These are phyloP conservation scores for Suillus fuscotomentosus DNA, from an alignment of 768 basidiomycete species.

Conservation along the genomic window DNA sequence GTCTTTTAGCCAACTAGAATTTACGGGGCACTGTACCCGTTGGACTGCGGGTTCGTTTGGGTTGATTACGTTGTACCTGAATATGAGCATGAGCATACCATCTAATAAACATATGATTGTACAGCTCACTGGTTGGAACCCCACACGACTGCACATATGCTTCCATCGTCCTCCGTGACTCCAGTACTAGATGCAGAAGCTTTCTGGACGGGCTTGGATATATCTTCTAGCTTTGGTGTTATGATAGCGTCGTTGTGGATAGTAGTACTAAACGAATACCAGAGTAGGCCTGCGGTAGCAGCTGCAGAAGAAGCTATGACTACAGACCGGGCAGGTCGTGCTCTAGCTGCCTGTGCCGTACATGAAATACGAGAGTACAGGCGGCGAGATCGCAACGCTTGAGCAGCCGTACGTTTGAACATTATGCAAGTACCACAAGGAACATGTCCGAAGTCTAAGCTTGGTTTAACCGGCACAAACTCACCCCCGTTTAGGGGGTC, in stretches of 20 bases:
- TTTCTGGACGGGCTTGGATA: slow-evolving; percentile 2
- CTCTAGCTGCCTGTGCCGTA: slow-evolving; percentile 20
- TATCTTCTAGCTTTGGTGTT: slow-evolving; percentile 6
- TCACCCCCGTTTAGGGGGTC: slow-evolving; percentile 7
- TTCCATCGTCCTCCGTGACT: slow-evolving; percentile 20
- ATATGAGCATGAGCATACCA: slow-evolving; percentile 7
- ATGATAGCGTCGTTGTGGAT: slow-evolving; percentile 36
- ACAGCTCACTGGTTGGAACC: slow-evolving; percentile 66
- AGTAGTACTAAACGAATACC: slow-evolving; percentile 34
- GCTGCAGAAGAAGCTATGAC: slow-evolving; percentile 29
- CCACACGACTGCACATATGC: slow-evolving; percentile 61
- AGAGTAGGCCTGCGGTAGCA: slow-evolving; percentile 36
- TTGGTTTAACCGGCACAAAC: not conserved
- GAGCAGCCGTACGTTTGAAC: slow-evolving; percentile 11
- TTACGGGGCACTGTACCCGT: slow-evolving; percentile 47
- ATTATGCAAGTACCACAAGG: slow-evolving; percentile 7
- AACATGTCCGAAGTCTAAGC: not conserved
- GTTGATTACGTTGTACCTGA: slow-evolving; percentile 47
- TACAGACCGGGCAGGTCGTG: slow-evolving; percentile 15
- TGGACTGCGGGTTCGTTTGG: slow-evolving; percentile 39
- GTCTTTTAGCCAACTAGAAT: slow-evolving; percentile 58
- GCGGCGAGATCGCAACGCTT: slow-evolving; percentile 1
- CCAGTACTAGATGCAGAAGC: slow-evolving; percentile 20
- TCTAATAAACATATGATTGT: not conserved
- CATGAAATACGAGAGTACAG: slow-evolving; percentile 24